phyloP scores from a whole-genome alignment of 2,329 filamentous ascomycete genomes.

The Aureobasidium lini region DNA sequence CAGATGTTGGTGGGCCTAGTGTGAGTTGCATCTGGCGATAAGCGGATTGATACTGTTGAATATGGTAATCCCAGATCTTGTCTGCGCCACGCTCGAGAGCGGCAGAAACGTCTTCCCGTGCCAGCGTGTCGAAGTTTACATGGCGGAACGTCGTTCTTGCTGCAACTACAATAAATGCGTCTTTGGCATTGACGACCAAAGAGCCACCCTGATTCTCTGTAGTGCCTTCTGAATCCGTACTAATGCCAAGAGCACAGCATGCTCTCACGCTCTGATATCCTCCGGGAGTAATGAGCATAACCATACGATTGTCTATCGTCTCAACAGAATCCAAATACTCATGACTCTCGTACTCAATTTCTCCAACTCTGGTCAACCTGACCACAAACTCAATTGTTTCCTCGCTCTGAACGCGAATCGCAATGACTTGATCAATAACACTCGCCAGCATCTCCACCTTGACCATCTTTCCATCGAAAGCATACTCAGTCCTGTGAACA shows the following conservation, averaged over 20 bases:
- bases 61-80: not conserved
- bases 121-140: not conserved
- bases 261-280: not conserved
- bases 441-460: conserved; percentile 37
- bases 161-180: conserved; percentile 32
- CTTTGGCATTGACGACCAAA: conserved; percentile 31
- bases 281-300: conserved; percentile 2
- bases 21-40: conserved; percentile 27
- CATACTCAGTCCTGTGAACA: conserved; percentile 32
- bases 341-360: conserved; percentile 38
- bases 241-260: not conserved
- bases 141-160: conserved; percentile 33
- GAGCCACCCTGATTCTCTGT: not conserved
- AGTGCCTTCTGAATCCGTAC: not conserved
- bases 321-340: conserved; percentile 37
- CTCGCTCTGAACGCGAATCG: conserved; percentile 26
- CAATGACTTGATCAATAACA: conserved; percentile 35
- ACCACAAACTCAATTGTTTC: conserved; percentile 18
- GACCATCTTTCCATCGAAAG: conserved; percentile 26
- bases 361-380: conserved; percentile 33
- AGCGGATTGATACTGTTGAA: conserved; percentile 15
- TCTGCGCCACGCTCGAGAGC: not conserved
- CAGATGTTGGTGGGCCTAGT: conserved; percentile 28
- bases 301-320: conserved; percentile 20
- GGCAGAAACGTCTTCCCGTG: not conserved